phyloP scores from a whole-genome alignment of 2,329 filamentous ascomycete species.

The Ophiostoma fasciatum region DNA sequence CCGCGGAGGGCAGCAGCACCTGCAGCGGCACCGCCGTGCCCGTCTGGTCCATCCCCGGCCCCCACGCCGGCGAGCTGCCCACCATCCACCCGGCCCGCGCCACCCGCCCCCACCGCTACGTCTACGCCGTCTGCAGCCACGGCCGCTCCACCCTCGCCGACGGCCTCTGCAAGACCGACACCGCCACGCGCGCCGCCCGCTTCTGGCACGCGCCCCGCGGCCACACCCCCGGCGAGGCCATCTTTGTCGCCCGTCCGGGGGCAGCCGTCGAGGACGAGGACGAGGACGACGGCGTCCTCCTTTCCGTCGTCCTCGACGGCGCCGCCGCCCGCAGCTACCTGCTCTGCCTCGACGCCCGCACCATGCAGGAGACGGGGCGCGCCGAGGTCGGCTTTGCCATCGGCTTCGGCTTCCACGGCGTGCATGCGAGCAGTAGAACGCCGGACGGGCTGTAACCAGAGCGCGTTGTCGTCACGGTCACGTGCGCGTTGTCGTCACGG shows the following conservation, averaged over 20 bases:
- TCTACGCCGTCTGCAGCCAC: slow-evolving; percentile 41
- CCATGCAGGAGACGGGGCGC: slow-evolving; percentile 47
- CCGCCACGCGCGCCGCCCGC: slow-evolving; percentile 31
- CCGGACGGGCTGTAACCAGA: too few relatives aligned
- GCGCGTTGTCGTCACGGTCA: too few relatives aligned
- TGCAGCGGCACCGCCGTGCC: slow-evolving; percentile 13
- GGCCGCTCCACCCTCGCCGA: slow-evolving; percentile 48
- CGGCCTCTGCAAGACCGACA: slow-evolving; percentile 50
- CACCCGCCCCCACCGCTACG: slow-evolving; percentile 40
- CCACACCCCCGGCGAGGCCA: slow-evolving; percentile 54
- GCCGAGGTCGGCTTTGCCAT: slow-evolving; percentile 48
- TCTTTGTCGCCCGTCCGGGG: slow-evolving; percentile 44
- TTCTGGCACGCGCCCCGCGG: slow-evolving; percentile 39
- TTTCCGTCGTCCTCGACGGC: slow-evolving; percentile 51
- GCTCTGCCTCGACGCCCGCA: slow-evolving; percentile 46
- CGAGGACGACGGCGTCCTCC: slow-evolving; percentile 49
- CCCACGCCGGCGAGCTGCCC: slow-evolving; percentile 47
- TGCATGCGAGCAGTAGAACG: slow-evolving; percentile 23
- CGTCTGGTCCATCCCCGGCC: slow-evolving; percentile 32
- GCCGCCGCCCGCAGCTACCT: slow-evolving; percentile 45
- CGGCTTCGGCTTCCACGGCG: slow-evolving; percentile 50
- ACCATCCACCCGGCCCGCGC: slow-evolving; percentile 45
- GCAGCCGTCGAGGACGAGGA: slow-evolving; percentile 22
- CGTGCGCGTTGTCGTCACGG: too few relatives aligned
- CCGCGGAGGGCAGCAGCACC: not conserved